Percentiles rank a stretch among this genome's conserved stretches.
Evolutionary conservation across 441 rosid genomes (phyloP).

Genomic region (Pelargonium fulgidum): DNA sequence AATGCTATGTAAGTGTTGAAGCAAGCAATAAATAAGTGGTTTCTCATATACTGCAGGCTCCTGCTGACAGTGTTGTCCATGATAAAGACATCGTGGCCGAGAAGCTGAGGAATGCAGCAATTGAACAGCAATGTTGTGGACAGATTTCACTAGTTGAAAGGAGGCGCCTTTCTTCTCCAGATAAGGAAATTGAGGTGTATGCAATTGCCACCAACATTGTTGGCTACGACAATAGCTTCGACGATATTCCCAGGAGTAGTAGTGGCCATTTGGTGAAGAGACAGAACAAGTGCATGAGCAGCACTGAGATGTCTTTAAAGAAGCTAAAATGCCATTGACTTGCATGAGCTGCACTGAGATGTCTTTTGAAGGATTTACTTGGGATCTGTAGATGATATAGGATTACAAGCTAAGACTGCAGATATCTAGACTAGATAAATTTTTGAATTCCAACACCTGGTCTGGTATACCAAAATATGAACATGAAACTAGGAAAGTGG

Average conservation of each 20-base stretch:
- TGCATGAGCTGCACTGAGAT: background rate
- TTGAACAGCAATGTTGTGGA: slow-evolving; percentile 9
- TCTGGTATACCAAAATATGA: background rate
- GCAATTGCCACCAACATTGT: slow-evolving; percentile 13
- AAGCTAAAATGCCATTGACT: slow-evolving; percentile 7
- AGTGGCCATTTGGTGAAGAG: background rate
- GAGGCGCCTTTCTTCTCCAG: background rate
- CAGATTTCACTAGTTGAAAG: slow-evolving; percentile 13
- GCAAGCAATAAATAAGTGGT: background rate
- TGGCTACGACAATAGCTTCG: background rate
- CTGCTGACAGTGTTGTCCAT: slow-evolving; percentile 8
- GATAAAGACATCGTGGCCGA: slow-evolving; percentile 10
- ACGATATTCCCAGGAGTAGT: background rate
- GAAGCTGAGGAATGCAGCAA: slow-evolving; percentile 13
- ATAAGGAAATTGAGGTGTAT: background rate
- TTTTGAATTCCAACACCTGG: background rate
- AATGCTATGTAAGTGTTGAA: background rate
- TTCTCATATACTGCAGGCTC: slow-evolving; percentile 7
- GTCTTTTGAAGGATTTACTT: background rate
- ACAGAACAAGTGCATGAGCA: background rate
- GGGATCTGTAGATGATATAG: background rate
- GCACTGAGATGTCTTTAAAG: background rate
- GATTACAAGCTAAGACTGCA: background rate
- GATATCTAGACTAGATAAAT: background rate
- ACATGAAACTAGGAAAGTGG: background rate